These are phyloP conservation scores for Chytriomyces hyalinus DNA, from an alignment of 192 early-diverging fungal genomes.

Conservation along the genomic window DNA sequence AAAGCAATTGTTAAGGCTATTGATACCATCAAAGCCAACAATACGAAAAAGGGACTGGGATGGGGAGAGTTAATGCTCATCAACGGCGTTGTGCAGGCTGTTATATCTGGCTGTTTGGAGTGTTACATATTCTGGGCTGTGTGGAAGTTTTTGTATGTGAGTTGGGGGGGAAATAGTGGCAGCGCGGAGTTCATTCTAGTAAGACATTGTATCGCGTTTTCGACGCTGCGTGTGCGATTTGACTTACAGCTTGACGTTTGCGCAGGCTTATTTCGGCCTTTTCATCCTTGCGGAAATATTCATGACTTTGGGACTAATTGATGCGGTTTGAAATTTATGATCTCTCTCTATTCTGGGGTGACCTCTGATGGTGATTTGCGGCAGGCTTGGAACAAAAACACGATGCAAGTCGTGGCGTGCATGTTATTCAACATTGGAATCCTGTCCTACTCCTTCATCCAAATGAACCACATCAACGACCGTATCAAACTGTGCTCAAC, in stretches of 20 bases:
- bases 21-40: constrained; percentile 28
- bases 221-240: not conserved
- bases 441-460: constrained; percentile 32
- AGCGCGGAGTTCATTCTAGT: constrained; percentile 28
- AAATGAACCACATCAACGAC: constrained; percentile 25
- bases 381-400: constrained; percentile 38
- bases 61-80: constrained; percentile 32
- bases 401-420: constrained; percentile 37
- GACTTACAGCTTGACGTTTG: not conserved
- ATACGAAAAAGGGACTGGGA: constrained; percentile 29
- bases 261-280: constrained; percentile 11
- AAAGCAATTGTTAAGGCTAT: not conserved
- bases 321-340: constrained; percentile 5
- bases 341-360: not conserved
- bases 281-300: constrained; percentile 25
- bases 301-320: constrained; percentile 18
- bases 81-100: constrained; percentile 11
- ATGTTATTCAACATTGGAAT: constrained; percentile 30
- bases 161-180: constrained; percentile 16
- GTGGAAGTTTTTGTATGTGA: constrained; percentile 27
- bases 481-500: not conserved
- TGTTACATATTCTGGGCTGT: constrained; percentile 28
- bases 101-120: constrained; percentile 5
- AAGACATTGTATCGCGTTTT: not conserved
- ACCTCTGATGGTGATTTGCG: not conserved